These are phyloP conservation scores for Chernovozyma aurita DNA, from an alignment of 1,139 yeast species.

Conservation along the genomic window DNA sequence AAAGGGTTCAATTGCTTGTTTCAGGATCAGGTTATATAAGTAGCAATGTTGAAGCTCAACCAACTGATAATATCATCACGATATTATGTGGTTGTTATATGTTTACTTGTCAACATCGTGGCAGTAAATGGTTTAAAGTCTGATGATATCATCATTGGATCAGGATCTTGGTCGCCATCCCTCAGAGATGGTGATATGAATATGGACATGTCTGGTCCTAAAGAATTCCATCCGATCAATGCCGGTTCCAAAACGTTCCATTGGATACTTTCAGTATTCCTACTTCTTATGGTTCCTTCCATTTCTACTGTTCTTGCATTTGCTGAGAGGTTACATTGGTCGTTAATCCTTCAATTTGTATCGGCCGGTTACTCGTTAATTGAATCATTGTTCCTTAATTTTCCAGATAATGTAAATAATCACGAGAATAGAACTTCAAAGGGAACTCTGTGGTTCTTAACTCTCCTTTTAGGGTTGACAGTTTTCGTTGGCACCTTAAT, in stretches of 20 bases:
- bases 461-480: conserved; percentile 40
- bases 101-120: background rate
- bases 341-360: conserved; percentile 44
- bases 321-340: conserved; percentile 45
- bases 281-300: conserved; percentile 52
- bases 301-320: conserved; percentile 49
- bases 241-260: conserved; percentile 57
- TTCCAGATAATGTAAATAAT: conserved; percentile 55
- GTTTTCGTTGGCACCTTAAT: conserved; percentile 52
- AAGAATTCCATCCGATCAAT: conserved; percentile 42
- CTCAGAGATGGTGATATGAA: conserved; percentile 19
- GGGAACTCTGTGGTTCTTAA: conserved; percentile 62
- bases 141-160: no score
- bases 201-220: conserved; percentile 30
- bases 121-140: background rate
- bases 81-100: background rate
- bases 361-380: conserved; percentile 48
- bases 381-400: conserved; percentile 53
- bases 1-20: background rate
- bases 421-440: conserved; percentile 63
- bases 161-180: no score
- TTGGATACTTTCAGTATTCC: conserved; percentile 49
- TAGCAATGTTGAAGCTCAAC: no score
- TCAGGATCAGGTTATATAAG: no score
- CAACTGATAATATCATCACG: background rate